Conservation (phyloP, 495 filamentous ascomycete species). For the Podospora fimiseda region DNA sequence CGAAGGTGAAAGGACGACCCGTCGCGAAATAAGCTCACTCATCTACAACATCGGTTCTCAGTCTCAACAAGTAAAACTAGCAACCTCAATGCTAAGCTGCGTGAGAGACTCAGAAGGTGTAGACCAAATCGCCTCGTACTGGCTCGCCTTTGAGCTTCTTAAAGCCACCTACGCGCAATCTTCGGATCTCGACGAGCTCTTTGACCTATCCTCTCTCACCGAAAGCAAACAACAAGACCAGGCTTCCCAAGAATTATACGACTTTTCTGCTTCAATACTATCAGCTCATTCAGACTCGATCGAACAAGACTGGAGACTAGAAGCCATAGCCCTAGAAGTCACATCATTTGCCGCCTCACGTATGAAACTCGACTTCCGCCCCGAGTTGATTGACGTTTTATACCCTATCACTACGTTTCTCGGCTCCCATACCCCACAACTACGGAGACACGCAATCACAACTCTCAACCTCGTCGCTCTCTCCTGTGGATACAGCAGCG, state of each 20-base stretch:
- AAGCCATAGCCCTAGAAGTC: constrained; percentile 68
- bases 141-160: constrained; percentile 72
- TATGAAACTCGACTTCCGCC: constrained; percentile 63
- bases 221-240: constrained; percentile 41
- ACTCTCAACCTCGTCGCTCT: constrained; percentile 72
- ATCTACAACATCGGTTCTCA: constrained; percentile 41
- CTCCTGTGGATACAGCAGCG: constrained; percentile 66
- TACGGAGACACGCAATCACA: constrained; percentile 77
- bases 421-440: constrained; percentile 59
- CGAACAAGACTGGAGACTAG: constrained; percentile 59
- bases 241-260: constrained; percentile 73
- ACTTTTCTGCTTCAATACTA: constrained; percentile 62
- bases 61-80: constrained; percentile 40
- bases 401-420: constrained; percentile 84
- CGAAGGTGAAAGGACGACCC: constrained; percentile 57
- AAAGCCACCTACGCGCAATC: constrained; percentile 44
- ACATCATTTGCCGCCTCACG: constrained; percentile 64
- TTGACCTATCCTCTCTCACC: constrained; percentile 44
- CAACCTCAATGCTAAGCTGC: constrained; percentile 53
- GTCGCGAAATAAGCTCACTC: constrained; percentile 44
- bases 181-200: constrained; percentile 59
- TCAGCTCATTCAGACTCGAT: constrained; percentile 42
- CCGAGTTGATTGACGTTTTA: constrained; percentile 83
- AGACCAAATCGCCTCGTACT: constrained; percentile 63
- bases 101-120: constrained; percentile 49